These are phyloP conservation scores for Gossypium davidsonii DNA, from an alignment of 441 rosid species.

Conservation along the genomic window DNA sequence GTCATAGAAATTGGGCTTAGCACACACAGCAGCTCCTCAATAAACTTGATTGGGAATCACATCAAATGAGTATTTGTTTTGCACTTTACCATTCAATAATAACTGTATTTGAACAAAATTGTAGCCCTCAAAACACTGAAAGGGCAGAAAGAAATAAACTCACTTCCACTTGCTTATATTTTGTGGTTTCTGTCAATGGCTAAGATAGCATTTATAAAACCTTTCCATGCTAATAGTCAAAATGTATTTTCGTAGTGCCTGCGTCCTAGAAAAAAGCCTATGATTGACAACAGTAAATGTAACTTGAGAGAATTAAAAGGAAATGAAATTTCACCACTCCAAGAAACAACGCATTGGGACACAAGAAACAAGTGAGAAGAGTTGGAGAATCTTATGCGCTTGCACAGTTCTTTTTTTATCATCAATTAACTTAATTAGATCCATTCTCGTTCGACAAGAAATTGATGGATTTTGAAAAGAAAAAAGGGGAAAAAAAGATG, in stretches of 20 bases:
- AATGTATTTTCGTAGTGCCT: neutral
- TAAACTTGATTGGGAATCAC: neutral
- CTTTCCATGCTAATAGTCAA: neutral
- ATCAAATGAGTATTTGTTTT: neutral
- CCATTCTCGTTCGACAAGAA: slow-evolving; percentile 7
- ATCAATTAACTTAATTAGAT: slow-evolving; percentile 5
- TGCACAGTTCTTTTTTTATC: neutral
- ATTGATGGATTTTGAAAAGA: neutral
- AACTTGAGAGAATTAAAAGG: neutral
- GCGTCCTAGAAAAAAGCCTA: neutral
- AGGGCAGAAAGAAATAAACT: slow-evolving; percentile 1
- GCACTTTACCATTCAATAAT: neutral
- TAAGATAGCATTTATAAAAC: neutral
- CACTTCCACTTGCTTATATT: neutral
- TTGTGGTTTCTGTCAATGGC: neutral
- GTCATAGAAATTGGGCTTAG: neutral
- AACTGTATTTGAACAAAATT: neutral
- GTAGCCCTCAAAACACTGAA: neutral
- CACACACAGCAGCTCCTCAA: neutral
- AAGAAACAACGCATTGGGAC: no score
- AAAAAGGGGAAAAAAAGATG: neutral
- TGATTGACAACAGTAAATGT: neutral
- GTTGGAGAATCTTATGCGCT: neutral
- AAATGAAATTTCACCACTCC: no score
- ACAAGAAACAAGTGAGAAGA: no score